Evolutionary conservation across 75 land plant species (phyloP).

Genomic region (Pinus tabuliformis): DNA sequence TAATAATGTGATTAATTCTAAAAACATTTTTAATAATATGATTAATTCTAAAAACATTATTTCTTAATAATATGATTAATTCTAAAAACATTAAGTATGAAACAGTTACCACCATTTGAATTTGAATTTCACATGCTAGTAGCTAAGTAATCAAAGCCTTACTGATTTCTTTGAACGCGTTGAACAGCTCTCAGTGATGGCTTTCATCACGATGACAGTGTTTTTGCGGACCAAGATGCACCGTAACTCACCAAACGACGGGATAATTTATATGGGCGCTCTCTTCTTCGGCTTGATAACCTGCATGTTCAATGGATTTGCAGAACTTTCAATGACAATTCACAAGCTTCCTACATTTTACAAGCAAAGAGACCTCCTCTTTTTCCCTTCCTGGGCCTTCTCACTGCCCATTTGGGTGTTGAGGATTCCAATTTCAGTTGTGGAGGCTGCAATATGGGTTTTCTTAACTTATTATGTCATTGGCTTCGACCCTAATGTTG

Average conservation of each 20-base stretch:
- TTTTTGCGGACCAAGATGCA: slow-evolving; percentile 72
- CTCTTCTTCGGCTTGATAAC: slow-evolving; percentile 49
- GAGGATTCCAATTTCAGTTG: slow-evolving; percentile 55
- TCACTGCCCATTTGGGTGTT: slow-evolving; percentile 63
- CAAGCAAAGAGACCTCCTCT: slow-evolving; percentile 81
- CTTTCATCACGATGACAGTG: slow-evolving; percentile 46
- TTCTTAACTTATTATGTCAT: slow-evolving; percentile 60
- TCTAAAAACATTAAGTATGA: no score
- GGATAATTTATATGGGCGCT: slow-evolving; percentile 53
- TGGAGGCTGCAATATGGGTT: slow-evolving; percentile 67
- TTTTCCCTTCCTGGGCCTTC: slow-evolving; percentile 84
- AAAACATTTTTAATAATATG: no score
- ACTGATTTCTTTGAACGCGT: no score
- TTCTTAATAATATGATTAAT: no score
- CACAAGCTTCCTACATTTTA: slow-evolving; percentile 77
- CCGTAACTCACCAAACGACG: slow-evolving; percentile 33
- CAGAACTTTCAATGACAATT: slow-evolving; percentile 71
- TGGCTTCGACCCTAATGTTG: slow-evolving; percentile 63
- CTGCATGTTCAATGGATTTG: slow-evolving; percentile 65
- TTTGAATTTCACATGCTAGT: no score
- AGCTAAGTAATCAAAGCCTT: no score
- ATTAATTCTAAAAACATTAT: no score
- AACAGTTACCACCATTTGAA: no score
- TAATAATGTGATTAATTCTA: no score
- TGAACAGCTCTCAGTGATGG: slow-evolving; percentile 35